These are phyloP conservation scores for Globisporangium okanoganense DNA, from an alignment of 352 stramenopile species.

Conservation along the genomic window DNA sequence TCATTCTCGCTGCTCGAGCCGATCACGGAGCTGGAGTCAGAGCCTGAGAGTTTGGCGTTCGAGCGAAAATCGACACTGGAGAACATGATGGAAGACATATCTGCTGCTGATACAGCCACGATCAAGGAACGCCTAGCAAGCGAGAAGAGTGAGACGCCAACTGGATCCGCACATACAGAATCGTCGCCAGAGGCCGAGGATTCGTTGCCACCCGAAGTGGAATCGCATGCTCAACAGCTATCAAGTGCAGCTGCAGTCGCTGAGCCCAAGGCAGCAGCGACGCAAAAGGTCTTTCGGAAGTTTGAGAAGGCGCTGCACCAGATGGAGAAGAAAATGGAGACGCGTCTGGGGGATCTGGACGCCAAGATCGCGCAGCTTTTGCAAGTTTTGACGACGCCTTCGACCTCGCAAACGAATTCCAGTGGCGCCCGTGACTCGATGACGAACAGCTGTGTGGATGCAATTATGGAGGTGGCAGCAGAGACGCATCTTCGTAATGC, in stretches of 20 bases:
- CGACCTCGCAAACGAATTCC: neutral
- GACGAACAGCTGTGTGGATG: neutral
- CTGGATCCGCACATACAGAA: too few species aligned
- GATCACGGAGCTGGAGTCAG: constrained; percentile 2
- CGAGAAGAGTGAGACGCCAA: too few species aligned
- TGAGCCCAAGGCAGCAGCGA: constrained; percentile 17
- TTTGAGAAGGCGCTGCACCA: constrained; percentile 21
- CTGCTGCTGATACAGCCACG: neutral
- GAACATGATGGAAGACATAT: constrained; percentile 1
- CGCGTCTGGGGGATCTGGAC: constrained; percentile 21
- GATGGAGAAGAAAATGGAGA: constrained; percentile 32
- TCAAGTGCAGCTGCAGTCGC: constrained; percentile 12
- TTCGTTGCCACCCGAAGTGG: neutral
- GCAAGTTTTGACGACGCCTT: neutral
- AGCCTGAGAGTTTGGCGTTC: neutral
- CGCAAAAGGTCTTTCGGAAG: neutral
- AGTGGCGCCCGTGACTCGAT: neutral
- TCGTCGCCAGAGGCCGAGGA: neutral
- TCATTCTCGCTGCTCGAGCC: neutral
- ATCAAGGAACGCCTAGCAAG: neutral
- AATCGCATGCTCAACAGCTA: neutral
- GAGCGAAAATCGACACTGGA: neutral
- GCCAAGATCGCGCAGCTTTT: constrained; percentile 32
- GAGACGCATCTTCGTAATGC: neutral
- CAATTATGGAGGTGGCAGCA: neutral